These are phyloP conservation scores for Gossypium sturtianum DNA, from an alignment of 345 rosid species.

Conservation along the genomic window DNA sequence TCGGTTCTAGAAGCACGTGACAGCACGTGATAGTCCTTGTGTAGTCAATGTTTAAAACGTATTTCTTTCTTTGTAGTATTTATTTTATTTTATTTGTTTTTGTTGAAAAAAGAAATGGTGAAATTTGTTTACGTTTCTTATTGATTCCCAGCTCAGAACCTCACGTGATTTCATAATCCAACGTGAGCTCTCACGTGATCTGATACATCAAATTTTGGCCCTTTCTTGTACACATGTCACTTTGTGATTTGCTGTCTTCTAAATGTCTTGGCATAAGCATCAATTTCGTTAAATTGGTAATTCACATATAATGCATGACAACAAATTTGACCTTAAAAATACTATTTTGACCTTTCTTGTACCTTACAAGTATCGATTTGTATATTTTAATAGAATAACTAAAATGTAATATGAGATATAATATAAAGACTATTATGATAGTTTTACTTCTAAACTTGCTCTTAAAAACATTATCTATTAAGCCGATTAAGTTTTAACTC, in stretches of 20 bases:
- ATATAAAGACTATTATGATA: no score
- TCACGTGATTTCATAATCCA: constrained; percentile 16
- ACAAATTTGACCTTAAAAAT: no score
- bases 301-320: no score
- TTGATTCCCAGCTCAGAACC: background rate
- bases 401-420: no score
- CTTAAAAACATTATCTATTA: no score
- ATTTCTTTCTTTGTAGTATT: background rate
- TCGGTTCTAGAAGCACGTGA: constrained; percentile 30
- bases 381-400: no score
- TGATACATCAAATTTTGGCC: background rate
- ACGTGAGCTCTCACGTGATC: constrained; percentile 4
- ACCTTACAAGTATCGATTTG: no score
- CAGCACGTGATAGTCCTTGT: constrained; percentile 17
- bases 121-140: background rate
- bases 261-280: no score
- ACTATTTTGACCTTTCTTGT: no score
- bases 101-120: background rate
- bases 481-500: accelerated
- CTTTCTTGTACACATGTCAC: background rate
- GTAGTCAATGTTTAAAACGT: background rate
- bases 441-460: no score
- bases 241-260: background rate
- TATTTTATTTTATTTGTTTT: background rate
- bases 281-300: no score